Base-by-base conservation (phyloP, 257 asterid genomes). In the Nyctanthes arbortristis region DNA sequence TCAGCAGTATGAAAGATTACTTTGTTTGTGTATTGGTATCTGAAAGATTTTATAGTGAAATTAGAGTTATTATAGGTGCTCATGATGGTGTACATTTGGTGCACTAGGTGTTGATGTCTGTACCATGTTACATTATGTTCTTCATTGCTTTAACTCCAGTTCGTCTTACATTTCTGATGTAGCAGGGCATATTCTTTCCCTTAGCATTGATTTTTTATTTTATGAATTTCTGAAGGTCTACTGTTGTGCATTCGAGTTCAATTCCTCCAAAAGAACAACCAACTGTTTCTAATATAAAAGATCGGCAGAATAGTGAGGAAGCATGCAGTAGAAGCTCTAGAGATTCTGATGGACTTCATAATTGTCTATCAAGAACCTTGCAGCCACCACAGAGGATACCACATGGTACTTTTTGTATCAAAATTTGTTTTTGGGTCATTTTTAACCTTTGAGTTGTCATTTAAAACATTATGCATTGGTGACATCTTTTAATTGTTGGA, bases 221-320 rank as follows among this genome's bases (percentile, higher is more conserved):
- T 49, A 2, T 52, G 9, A 25, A 5, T 22, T 30, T 30, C 8
- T 77, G 74, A 80, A 91, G 96, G 85, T 85, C 93, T 16, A 87
- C 95, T 25, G 66, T 87, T 80, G 84, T 92, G 47, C 96, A 87
- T 87, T 87, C 97, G 20, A 82, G 69, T 74, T 43, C 83, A 31
- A 67, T 77, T 64, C 85, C 74, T 59, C 79, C 80, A 2, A 91
- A 87, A 67, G 91, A 84, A 66, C 91, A 80, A 66, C 59, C 78
- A 22, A 22, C 69, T 14, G 37, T 18, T 66, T 75, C 80, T 70
- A 83, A 71, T 56, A 16, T 63, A 14, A 84, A 75, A 68, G 90
- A 86, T 60, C 67, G 81, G 65, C 88, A 77, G 65, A 82, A 65
- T 56, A 74, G 72, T 47, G 95, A 85, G 58, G 92, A 87, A 76